phyloP scores from a whole-genome alignment of 305 asterid species.

The Plantago coronopus region DNA sequence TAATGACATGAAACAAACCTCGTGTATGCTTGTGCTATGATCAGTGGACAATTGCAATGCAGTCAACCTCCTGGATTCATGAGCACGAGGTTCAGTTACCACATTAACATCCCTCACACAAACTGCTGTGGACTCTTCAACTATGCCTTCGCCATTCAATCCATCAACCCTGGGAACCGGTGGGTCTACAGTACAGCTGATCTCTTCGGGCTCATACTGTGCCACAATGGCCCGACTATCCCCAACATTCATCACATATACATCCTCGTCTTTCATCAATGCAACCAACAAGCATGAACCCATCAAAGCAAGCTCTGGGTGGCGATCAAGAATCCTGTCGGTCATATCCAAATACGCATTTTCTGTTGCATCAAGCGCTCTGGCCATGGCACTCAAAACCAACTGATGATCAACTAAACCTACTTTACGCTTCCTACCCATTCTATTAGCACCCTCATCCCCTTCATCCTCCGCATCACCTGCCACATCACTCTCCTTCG shows the following conservation, averaged over 20 bases:
- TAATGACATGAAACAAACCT: conserved; percentile 42
- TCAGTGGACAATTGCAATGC: conserved; percentile 94
- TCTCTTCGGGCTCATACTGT: conserved; percentile 53
- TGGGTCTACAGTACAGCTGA: conserved; percentile 31
- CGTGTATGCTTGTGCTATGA: conserved; percentile 96
- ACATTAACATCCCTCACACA: conserved; percentile 38
- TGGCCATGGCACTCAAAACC: conserved; percentile 87
- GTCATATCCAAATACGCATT: conserved; percentile 85
- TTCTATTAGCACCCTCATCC: conserved; percentile 38
- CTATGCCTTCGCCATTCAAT: conserved; percentile 44
- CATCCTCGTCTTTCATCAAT: conserved; percentile 95
- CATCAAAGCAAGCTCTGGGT: conserved; percentile 96
- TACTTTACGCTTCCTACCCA: conserved; percentile 57
- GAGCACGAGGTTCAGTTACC: conserved; percentile 48
- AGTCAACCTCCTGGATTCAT: conserved; percentile 46
- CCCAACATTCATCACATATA: conserved; percentile 94
- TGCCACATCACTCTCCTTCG: conserved; percentile 40
- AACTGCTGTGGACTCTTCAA: conserved; percentile 54
- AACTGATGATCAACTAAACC: conserved; percentile 75
- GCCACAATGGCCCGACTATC: conserved; percentile 99
- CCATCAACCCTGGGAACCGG: conserved; percentile 36
- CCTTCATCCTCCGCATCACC: conserved; percentile 41
- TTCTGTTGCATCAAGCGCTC: conserved; percentile 88
- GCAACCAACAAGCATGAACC: conserved; percentile 94
- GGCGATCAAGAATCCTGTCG: conserved; percentile 84